A percentile compares a stretch with the other conserved stretches of the same genome.
phyloP scores from a whole-genome alignment of 2,329 filamentous ascomycete genomes.

The Cladophialophora carrionii region DNA sequence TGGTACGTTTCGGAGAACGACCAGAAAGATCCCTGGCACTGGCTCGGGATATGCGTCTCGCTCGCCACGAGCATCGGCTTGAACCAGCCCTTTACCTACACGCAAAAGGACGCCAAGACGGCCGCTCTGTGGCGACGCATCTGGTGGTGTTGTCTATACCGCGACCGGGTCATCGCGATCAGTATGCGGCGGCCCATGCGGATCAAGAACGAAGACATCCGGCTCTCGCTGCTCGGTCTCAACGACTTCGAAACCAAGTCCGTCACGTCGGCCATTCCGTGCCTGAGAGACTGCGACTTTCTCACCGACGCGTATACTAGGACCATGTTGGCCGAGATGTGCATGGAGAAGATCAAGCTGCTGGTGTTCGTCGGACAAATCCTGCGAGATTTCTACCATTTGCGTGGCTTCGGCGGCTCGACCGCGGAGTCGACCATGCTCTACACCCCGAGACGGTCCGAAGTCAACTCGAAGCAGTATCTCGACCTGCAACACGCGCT shows the following conservation, averaged over 20 bases:
- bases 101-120: constrained; percentile 42
- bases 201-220: constrained; percentile 73
- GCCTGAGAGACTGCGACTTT: constrained; percentile 20
- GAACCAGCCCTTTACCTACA: constrained; percentile 65
- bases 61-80: constrained; percentile 90
- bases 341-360: constrained; percentile 25
- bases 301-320: constrained; percentile 15
- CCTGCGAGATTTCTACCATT: constrained; percentile 24
- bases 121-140: constrained; percentile 90
- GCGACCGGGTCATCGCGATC: constrained; percentile 85
- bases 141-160: constrained; percentile 97
- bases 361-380: constrained; percentile 28
- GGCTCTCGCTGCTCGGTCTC: constrained; percentile 19
- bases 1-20: constrained; percentile 98
- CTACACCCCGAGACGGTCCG: constrained; percentile 26
- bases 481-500: constrained; percentile 26
- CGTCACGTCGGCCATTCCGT: constrained; percentile 16
- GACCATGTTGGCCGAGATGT: constrained; percentile 30
- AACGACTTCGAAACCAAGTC: constrained; percentile 28
- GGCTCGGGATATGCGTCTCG: constrained; percentile 96
- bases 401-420: constrained; percentile 28
- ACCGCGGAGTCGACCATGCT: constrained; percentile 32
- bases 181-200: constrained; percentile 90
- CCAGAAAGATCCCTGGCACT: constrained; percentile 97
- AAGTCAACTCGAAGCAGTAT: constrained; percentile 19